A percentile compares a stretch with the other conserved stretches of the same genome.
phyloP scores from a whole-genome alignment of 139 green algal genomes.

The Chloropicon primus region DNA sequence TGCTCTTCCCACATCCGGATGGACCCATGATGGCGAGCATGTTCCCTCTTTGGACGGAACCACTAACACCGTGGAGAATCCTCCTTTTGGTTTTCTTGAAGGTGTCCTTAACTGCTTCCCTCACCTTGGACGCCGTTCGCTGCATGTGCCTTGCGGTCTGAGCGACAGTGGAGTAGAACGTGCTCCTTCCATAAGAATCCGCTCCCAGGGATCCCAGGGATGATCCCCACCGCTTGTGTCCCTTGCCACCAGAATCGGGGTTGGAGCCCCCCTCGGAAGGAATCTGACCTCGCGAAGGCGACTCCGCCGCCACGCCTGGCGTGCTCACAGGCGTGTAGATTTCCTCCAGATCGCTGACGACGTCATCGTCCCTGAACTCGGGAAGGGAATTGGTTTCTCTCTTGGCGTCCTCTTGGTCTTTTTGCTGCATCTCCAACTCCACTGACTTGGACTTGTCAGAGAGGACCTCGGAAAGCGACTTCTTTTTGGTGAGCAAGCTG shows the following conservation, averaged over 20 bases:
- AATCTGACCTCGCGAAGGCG: no score
- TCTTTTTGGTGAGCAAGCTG: neutral
- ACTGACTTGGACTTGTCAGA: neutral
- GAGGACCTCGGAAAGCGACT: neutral
- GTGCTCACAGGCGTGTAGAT: neutral
- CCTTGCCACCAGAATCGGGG: no score
- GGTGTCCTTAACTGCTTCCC: neutral
- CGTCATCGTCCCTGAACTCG: neutral
- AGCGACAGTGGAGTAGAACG: neutral
- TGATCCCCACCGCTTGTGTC: no score
- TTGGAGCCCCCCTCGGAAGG: no score
- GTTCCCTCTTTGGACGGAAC: conserved; percentile 6
- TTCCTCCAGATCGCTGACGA: neutral
- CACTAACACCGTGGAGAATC: conserved; percentile 21
- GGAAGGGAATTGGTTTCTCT: no score
- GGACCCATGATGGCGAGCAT: conserved; percentile 29
- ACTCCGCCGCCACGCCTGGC: neutral
- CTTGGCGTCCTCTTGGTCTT: no score
- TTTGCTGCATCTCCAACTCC: no score
- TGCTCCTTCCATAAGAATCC: neutral
- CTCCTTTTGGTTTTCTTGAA: conserved; percentile 5
- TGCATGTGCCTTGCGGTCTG: neutral
- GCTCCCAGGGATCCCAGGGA: neutral
- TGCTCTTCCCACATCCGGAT: conserved; percentile 12
- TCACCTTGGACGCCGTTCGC: neutral